Conservation (phyloP, 345 rosid species). For the Melaleuca quinquenervia region DNA sequence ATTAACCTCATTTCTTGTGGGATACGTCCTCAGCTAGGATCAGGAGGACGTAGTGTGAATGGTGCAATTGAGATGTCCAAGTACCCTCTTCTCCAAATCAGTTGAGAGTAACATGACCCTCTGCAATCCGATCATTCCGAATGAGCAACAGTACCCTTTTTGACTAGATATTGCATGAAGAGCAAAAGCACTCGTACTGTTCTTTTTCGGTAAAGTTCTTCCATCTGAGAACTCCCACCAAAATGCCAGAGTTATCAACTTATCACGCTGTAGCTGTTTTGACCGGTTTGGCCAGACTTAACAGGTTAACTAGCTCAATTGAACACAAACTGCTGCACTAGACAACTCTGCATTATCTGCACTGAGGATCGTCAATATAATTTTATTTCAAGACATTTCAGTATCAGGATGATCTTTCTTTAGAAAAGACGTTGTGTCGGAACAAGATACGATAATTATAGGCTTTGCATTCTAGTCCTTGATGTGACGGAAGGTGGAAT, state of each 20-base stretch:
- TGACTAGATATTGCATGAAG: not conserved
- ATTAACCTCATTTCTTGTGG: not conserved
- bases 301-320: not conserved
- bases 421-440: not conserved
- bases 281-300: not conserved
- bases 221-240: not conserved
- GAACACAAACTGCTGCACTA: not conserved
- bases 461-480: not conserved
- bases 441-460: not conserved
- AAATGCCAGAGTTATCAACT: not conserved
- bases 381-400: not conserved
- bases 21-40: not conserved
- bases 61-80: not conserved
- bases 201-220: not conserved
- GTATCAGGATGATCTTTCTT: not conserved
- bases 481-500: not conserved
- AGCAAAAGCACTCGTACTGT: not conserved
- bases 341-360: not conserved
- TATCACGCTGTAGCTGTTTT: not conserved
- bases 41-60: not conserved
- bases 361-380: not conserved
- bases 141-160: not conserved
- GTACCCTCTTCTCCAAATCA: not conserved
- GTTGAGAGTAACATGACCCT: not conserved
- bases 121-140: not conserved